phyloP scores from a whole-genome alignment of 768 basidiomycete genomes.

The Daedaleopsis nitida region DNA sequence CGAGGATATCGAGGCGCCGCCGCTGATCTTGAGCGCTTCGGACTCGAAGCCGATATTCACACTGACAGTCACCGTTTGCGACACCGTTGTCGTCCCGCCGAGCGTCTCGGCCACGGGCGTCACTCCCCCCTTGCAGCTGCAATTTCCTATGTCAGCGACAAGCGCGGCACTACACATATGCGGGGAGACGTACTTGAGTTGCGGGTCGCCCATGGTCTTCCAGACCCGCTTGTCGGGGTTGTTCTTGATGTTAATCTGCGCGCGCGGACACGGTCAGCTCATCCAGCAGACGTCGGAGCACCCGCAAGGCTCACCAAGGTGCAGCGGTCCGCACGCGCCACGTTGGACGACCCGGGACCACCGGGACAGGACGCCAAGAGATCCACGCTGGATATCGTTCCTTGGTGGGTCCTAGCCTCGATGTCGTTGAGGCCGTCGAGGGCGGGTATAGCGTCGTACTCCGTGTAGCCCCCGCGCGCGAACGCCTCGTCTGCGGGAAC shows the following conservation, averaged over 20 bases:
- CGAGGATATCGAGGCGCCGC: conserved; percentile 1
- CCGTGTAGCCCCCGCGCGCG: not conserved
- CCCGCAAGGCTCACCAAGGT: conserved; percentile 7
- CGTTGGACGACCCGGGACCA: not conserved
- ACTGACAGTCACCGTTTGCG: conserved; percentile 2
- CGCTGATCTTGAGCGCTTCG: conserved; percentile 10
- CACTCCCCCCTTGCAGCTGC: conserved; percentile 3
- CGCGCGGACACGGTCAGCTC: no score
- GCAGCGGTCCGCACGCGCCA: conserved; percentile 4
- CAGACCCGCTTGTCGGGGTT: conserved; percentile 7
- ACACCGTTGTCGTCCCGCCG: conserved; percentile 1
- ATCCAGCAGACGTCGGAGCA: no score
- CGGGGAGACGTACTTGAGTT: conserved; percentile 8
- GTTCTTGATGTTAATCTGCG: not conserved
- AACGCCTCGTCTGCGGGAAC: no score
- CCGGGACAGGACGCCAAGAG: conserved; percentile 9
- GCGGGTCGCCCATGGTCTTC: not conserved
- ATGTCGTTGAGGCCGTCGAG: no score
- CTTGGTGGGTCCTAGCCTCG: not conserved
- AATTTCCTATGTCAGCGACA: no score
- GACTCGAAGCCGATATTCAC: conserved; percentile 5
- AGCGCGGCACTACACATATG: not conserved
- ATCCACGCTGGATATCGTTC: not conserved
- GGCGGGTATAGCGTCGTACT: not conserved
- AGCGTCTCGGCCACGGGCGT: conserved; percentile 3